Evolutionary conservation across 495 filamentous ascomycete species (phyloP).

Genomic region (Aspergillus incahuasiensis): DNA sequence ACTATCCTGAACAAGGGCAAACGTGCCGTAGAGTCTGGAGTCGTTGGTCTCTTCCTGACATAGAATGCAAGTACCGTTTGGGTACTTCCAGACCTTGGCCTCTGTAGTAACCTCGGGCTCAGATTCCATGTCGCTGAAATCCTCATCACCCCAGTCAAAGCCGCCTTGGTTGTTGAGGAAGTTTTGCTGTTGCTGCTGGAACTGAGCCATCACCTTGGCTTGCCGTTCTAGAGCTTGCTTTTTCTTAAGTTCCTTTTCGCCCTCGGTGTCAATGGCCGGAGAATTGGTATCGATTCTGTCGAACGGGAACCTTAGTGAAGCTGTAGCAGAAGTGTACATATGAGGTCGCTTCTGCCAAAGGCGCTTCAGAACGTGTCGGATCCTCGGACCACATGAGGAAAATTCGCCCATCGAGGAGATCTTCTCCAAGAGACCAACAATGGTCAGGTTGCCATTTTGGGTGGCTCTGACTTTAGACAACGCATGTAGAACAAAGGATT

Average conservation of each 20-base stretch:
- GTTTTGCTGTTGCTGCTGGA: slow-evolving; percentile 92
- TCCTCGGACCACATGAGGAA: slow-evolving; percentile 77
- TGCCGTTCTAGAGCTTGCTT: slow-evolving; percentile 82
- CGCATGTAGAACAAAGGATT: slow-evolving; percentile 66
- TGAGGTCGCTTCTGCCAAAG: slow-evolving; percentile 76
- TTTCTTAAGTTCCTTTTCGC: slow-evolving; percentile 81
- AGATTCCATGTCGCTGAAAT: slow-evolving; percentile 64
- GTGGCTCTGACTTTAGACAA: slow-evolving; percentile 56
- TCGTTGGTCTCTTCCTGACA: slow-evolving; percentile 97
- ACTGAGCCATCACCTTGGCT: slow-evolving; percentile 91
- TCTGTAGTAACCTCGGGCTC: slow-evolving; percentile 50
- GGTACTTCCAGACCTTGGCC: slow-evolving; percentile 85
- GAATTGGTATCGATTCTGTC: slow-evolving; percentile 55
- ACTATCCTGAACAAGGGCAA: slow-evolving; percentile 83
- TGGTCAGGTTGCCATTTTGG: slow-evolving; percentile 55
- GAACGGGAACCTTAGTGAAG: slow-evolving; percentile 45
- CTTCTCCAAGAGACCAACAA: slow-evolving; percentile 69
- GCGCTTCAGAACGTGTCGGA: slow-evolving; percentile 76
- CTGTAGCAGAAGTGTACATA: slow-evolving; percentile 59
- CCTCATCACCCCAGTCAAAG: slow-evolving; percentile 79
- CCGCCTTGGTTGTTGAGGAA: slow-evolving; percentile 83
- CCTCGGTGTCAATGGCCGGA: slow-evolving; percentile 55
- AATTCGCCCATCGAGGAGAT: slow-evolving; percentile 70
- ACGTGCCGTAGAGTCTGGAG: slow-evolving; percentile 81
- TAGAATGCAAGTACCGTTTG: slow-evolving; percentile 88